These are phyloP conservation scores for Cryptococcus hybrid DNA, from an alignment of 1,284 basidiomycete species.

Conservation along the genomic window DNA sequence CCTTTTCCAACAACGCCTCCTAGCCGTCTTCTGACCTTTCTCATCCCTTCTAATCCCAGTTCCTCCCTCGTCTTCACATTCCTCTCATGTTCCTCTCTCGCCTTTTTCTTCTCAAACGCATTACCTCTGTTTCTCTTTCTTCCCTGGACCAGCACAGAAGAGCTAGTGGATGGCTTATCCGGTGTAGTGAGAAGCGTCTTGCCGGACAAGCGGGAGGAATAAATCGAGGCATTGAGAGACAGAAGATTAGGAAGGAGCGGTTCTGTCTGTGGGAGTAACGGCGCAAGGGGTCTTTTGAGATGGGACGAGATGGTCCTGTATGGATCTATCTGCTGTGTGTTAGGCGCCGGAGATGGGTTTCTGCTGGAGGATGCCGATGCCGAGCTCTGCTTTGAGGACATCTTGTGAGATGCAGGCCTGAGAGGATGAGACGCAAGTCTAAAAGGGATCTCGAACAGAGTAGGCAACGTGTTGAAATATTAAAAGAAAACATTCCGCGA, in stretches of 20 bases:
- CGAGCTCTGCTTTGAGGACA: too few species aligned
- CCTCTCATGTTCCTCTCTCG: constrained; percentile 13
- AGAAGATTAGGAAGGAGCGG: constrained; percentile 23
- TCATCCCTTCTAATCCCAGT: constrained; percentile 16
- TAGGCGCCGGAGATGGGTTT: constrained; percentile 5
- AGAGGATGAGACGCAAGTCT: too few species aligned
- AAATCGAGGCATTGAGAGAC: constrained; percentile 22
- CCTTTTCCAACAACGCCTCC: constrained; percentile 17
- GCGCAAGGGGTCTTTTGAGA: constrained; percentile 27
- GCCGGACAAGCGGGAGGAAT: constrained; percentile 28
- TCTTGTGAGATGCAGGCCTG: too few species aligned
- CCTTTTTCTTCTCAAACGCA: constrained; percentile 8
- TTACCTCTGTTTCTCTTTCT: constrained; percentile 34
- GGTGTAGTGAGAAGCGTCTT: constrained; percentile 31
- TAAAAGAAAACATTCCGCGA: too few species aligned
- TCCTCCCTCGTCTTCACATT: constrained; percentile 3
- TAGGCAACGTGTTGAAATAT: too few species aligned
- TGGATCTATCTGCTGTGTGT: constrained; percentile 15
- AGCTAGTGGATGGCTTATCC: neutral
- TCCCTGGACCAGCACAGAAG: constrained; percentile 22
- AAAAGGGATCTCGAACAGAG: too few species aligned
- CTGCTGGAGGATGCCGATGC: constrained; percentile 9
- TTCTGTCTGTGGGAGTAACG: constrained; percentile 8
- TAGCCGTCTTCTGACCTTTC: constrained; percentile 18
- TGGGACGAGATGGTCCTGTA: constrained; percentile 24